phyloP scores from a whole-genome alignment of 495 filamentous ascomycete genomes.

The Aspergillus bertholletiae region DNA sequence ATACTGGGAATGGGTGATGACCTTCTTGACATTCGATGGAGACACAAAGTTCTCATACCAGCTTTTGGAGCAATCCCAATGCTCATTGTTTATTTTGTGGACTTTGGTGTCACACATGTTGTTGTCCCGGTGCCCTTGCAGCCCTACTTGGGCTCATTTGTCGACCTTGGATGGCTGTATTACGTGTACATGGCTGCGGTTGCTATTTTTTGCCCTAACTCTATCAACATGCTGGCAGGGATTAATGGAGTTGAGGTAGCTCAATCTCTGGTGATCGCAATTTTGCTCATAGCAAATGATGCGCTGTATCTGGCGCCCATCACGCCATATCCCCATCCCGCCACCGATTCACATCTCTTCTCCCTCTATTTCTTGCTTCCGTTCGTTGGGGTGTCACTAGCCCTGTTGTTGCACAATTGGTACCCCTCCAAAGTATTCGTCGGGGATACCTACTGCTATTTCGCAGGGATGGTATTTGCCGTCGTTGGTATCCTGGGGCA shows the following conservation, averaged over 20 bases:
- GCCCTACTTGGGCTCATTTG: constrained; percentile 72
- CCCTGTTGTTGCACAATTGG: constrained; percentile 89
- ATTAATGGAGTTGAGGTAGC: constrained; percentile 97
- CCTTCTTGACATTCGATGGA: constrained; percentile 96
- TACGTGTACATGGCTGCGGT: constrained; percentile 95
- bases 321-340: constrained; percentile 81
- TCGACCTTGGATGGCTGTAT: constrained; percentile 87
- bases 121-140: constrained; percentile 84
- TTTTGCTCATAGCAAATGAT: constrained; percentile 82
- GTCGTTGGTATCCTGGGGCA: constrained; percentile 95
- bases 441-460: constrained; percentile 98
- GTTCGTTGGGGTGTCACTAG: constrained; percentile 87
- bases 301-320: constrained; percentile 63
- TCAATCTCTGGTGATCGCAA: constrained; percentile 87
- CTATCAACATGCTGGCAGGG: constrained; percentile 97
- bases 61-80: constrained; percentile 92
- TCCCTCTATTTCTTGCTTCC: constrained; percentile 91
- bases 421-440: constrained; percentile 95
- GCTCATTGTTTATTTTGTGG: constrained; percentile 95
- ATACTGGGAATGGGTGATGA: constrained; percentile 94
- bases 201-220: constrained; percentile 94
- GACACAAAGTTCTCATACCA: constrained; percentile 96
- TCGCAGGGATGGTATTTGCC: constrained; percentile 97
- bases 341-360: constrained; percentile 93
- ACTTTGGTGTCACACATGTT: constrained; percentile 94